Evolutionary conservation across 257 asterid genomes (phyloP).

Genomic region (Coffea eugenioides): DNA sequence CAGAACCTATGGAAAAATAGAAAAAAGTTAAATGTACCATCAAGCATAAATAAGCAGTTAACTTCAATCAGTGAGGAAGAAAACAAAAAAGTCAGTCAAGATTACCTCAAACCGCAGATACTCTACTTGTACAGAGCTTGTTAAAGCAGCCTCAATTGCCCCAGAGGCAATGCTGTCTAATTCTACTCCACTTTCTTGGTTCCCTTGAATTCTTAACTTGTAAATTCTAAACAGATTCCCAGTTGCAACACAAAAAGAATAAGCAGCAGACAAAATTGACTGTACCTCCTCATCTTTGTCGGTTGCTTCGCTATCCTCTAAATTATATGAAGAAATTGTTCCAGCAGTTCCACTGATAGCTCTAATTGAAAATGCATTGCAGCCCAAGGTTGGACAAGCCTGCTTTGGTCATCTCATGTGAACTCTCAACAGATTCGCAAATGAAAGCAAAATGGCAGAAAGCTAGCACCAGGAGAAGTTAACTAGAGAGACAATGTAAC

Average conservation of each 20-base stretch:
- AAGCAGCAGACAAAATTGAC: neutral
- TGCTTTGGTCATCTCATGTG: conserved; percentile 18
- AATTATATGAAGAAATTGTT: conserved; percentile 21
- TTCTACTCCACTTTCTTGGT: neutral
- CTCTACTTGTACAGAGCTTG: conserved; percentile 35
- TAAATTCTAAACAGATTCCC: neutral
- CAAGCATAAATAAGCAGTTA: neutral
- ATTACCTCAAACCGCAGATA: conserved; percentile 88
- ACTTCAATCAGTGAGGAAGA: neutral
- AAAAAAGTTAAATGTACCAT: neutral
- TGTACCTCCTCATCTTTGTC: conserved; percentile 5
- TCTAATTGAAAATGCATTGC: conserved; percentile 21
- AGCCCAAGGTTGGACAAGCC: conserved; percentile 13
- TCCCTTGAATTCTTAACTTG: conserved; percentile 29
- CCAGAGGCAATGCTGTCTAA: conserved; percentile 29
- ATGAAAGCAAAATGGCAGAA: conserved; percentile 6
- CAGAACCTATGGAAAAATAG: neutral
- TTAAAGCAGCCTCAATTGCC: conserved; percentile 29
- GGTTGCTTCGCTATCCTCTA: conserved; percentile 17
- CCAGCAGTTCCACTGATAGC: conserved; percentile 20
- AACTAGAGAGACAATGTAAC: neutral
- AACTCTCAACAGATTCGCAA: neutral
- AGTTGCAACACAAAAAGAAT: neutral
- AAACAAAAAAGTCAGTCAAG: conserved; percentile 12
- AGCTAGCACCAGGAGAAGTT: conserved; percentile 1